phyloP scores from a whole-genome alignment of 208 protist genomes.

The Leishmania arabica region DNA sequence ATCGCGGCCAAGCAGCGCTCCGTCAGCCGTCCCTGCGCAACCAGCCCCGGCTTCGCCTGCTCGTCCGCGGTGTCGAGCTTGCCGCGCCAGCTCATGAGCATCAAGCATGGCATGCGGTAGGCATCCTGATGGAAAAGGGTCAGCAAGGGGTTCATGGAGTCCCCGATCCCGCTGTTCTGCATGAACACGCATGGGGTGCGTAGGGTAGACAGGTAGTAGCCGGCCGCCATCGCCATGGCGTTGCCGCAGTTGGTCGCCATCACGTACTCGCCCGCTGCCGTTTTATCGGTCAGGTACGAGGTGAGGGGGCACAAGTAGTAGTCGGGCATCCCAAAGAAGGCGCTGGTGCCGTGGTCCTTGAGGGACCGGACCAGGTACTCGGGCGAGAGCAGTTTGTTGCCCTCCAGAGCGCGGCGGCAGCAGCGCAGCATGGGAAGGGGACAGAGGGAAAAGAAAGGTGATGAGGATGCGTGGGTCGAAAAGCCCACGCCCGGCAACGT shows the following conservation, averaged over 20 bases:
- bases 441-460: background rate
- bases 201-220: constrained; percentile 84
- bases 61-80: constrained; percentile 45
- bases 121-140: constrained; percentile 68
- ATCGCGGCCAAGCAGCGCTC: constrained; percentile 51
- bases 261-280: constrained; percentile 56
- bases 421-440: constrained; percentile 9
- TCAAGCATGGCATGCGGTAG: constrained; percentile 76
- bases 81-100: constrained; percentile 85
- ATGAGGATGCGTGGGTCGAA: background rate
- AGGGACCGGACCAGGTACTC: constrained; percentile 53
- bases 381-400: constrained; percentile 36
- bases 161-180: constrained; percentile 79
- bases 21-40: constrained; percentile 64
- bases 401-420: constrained; percentile 3
- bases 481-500: background rate
- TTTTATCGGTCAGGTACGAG: constrained; percentile 74
- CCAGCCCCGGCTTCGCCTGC: constrained; percentile 76
- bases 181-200: constrained; percentile 72
- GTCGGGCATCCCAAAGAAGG: constrained; percentile 90
- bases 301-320: constrained; percentile 80
- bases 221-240: constrained; percentile 77
- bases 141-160: constrained; percentile 78
- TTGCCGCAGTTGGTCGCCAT: constrained; percentile 86
- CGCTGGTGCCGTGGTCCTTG: constrained; percentile 40